Evolutionary conservation across 306 rosid species (phyloP).

Genomic region (Pachyrhizus erosus): DNA sequence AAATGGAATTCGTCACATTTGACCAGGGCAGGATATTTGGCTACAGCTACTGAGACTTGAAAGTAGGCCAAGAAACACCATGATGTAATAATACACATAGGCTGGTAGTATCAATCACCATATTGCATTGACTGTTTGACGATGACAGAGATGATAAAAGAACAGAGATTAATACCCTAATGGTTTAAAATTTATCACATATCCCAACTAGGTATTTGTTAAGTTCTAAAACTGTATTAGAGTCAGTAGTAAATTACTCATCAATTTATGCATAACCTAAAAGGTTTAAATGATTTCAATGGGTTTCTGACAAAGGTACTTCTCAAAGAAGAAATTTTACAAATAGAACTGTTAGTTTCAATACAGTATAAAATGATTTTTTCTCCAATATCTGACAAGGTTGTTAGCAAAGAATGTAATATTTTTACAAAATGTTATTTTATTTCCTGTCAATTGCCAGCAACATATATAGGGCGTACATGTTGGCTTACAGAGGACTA

Average conservation of each 20-base stretch:
- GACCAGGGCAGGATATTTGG: slow-evolving; percentile 37
- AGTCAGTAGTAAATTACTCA: slow-evolving; percentile 1
- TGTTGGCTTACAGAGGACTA: neutral
- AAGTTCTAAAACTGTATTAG: neutral
- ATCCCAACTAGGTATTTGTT: neutral
- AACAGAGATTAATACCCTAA: neutral
- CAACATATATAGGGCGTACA: neutral
- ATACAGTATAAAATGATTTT: neutral
- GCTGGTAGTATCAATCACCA: slow-evolving; percentile 6
- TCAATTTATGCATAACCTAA: neutral
- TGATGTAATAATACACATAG: slow-evolving; percentile 1
- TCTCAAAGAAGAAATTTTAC: neutral
- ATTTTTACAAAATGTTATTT: neutral
- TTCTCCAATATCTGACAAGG: neutral
- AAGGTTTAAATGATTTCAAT: neutral
- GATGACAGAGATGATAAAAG: slow-evolving; percentile 2
- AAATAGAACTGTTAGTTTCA: slow-evolving; percentile 4
- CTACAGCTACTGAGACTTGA: slow-evolving; percentile 31
- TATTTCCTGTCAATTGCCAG: neutral
- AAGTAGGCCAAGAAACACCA: slow-evolving; percentile 23
- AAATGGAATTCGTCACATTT: slow-evolving; percentile 35
- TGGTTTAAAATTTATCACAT: neutral
- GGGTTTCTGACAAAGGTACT: neutral
- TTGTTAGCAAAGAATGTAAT: neutral
- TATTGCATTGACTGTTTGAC: slow-evolving; percentile 27